Evolutionary conservation across 441 rosid species (phyloP), one percentile per base, ranked within the genome.

Genomic region (Melastoma candidum): DNA sequence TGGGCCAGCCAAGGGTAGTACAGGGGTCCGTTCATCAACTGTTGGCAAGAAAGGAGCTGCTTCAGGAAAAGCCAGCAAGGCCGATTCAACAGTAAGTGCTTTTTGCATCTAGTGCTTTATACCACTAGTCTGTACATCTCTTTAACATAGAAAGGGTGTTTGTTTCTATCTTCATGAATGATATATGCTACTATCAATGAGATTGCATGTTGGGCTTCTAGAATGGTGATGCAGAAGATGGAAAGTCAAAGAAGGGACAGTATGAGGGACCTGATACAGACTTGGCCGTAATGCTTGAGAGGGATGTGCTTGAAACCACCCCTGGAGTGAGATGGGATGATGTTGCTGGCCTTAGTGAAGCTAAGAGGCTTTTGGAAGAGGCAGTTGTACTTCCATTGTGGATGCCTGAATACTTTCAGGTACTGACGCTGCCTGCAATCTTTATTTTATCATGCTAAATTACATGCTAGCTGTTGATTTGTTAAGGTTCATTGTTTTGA

Each of bases 381-480:
- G 99, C 99, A 51, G 97, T 93, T 65, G 99, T 93, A 49, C 99
- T 93, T 82, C 97, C 99, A 63, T 62, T 93, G 65, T 93, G 97
- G 99, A 93, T 93, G 97, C 96, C 99, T 24, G 99, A 93, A 68
- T 93, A 93, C 75, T 93, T 93, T 75, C 97, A 89, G 96, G 99
- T 93, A 74, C 47, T 66, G 12, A 57, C 59, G 22, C 49, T 2
- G 52, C 45, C 53, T 41, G 58, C 59, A 58, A 52, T 49, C 45
- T 66, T 46, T 45, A 51, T 12, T 69, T 2, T 27, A 36, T 36
- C 41, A 4, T 36, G 8, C 8, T 36, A 36, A 36, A 36, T 36
- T 36, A 36, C 41, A 36, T 36, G 41, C 41, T 9, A 36, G 41
- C 8, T 36, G 8, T 36, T 36, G 41, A 36, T 17, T 17, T 17